These are phyloP conservation scores for Cyclostephanos tholiformis DNA, from an alignment of 108 stramenopile genomes.

Conservation along the genomic window DNA sequence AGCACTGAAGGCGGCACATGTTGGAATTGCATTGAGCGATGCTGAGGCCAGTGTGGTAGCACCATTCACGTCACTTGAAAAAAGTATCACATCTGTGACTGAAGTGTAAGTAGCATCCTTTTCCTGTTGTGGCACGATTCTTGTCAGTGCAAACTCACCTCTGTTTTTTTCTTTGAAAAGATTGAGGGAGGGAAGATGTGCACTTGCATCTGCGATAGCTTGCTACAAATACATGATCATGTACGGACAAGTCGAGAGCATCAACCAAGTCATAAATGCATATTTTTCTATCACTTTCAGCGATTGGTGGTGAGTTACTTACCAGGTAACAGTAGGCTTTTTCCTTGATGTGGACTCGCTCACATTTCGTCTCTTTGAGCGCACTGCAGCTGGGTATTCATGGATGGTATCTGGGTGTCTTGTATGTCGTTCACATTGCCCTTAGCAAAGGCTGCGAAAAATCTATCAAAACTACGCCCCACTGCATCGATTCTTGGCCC, in stretches of 20 bases:
- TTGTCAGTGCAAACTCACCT: background rate
- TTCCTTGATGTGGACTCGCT: background rate
- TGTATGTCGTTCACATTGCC: conserved; percentile 67
- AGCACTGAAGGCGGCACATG: conserved; percentile 67
- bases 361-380: background rate
- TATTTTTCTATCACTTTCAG: conserved; percentile 58
- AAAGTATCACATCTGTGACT: conserved; percentile 50
- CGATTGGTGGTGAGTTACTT: conserved; percentile 64
- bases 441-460: conserved; percentile 50
- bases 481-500: conserved; percentile 70
- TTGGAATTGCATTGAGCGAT: conserved; percentile 60
- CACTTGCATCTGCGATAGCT: conserved; percentile 65
- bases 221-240: conserved; percentile 73
- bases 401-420: conserved; percentile 68
- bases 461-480: conserved; percentile 57
- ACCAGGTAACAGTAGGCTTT: background rate
- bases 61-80: conserved; percentile 61
- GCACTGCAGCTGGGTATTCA: conserved; percentile 30
- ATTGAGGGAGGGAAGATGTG: conserved; percentile 68
- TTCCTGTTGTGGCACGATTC: background rate
- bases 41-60: conserved; percentile 60
- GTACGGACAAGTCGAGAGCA: conserved; percentile 73
- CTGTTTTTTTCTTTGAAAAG: background rate
- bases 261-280: conserved; percentile 59
- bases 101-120: conserved; percentile 27